Conservation (phyloP, 192 early-diverging fungal species). For the Glomus cerebriforme region DNA sequence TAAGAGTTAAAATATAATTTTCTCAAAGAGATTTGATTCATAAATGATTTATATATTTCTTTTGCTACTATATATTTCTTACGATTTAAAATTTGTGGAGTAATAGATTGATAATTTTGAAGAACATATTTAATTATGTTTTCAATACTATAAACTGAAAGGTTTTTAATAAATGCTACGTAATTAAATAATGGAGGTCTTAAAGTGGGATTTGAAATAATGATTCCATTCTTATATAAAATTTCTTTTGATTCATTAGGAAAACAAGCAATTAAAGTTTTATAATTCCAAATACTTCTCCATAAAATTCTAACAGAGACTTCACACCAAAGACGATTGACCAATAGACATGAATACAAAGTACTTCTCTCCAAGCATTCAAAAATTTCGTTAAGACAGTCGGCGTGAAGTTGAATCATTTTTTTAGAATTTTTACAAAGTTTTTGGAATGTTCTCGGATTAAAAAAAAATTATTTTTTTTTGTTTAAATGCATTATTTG, state of each 20-base stretch:
- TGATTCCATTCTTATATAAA: not conserved
- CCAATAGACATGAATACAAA: not conserved
- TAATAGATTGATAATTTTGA: not conserved
- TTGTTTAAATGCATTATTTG: no score
- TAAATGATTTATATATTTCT: not conserved
- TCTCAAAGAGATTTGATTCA: not conserved
- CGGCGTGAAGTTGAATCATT: not conserved
- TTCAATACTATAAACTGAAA: not conserved
- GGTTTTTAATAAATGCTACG: not conserved
- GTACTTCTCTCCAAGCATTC: not conserved
- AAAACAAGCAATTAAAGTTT: not conserved
- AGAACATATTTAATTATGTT: not conserved
- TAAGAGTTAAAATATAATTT: not conserved
- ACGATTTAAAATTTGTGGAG: not conserved
- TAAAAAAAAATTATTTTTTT: no score
- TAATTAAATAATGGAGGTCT: not conserved
- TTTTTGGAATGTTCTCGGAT: no score
- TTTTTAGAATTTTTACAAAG: no score
- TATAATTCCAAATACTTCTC: not conserved
- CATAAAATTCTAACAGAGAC: not conserved
- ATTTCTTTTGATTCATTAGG: not conserved
- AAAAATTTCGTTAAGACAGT: not conserved
- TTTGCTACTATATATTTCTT: not conserved
- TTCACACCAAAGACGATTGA: not conserved
- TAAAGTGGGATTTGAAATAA: not conserved